Conservation (phyloP, 306 rosid species). For the barrel medic (Medicago truncatula) region DNA sequence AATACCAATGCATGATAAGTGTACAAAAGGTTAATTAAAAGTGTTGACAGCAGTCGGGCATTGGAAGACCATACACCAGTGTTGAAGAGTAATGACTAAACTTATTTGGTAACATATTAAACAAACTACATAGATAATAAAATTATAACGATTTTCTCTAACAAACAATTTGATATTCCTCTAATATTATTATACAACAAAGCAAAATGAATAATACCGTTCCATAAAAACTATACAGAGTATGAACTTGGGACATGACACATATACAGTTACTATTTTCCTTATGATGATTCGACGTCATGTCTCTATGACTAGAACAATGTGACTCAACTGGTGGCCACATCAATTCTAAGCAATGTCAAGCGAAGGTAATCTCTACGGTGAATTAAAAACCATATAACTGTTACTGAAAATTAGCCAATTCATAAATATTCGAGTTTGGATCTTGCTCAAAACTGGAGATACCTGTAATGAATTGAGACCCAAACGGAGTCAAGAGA, state of each 20-base stretch:
- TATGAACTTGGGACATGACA: neutral
- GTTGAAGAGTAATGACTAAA: slow-evolving; percentile 23
- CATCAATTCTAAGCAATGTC: neutral
- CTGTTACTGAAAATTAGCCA: too few relatives aligned
- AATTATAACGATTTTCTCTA: neutral
- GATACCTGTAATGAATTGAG: slow-evolving; percentile 76
- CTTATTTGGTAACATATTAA: slow-evolving; percentile 1
- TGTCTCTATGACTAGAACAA: too few relatives aligned
- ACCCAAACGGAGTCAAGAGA: slow-evolving; percentile 84
- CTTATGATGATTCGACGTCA: too few relatives aligned
- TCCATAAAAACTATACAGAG: slow-evolving; percentile 5
- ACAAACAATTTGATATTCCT: slow-evolving; percentile 72
- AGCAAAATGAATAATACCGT: slow-evolving; percentile 11
- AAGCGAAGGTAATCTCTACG: too few relatives aligned
- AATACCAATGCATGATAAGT: neutral
- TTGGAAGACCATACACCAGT: neutral
- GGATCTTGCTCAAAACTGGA: too few relatives aligned
- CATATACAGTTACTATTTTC: neutral
- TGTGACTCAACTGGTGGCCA: too few relatives aligned
- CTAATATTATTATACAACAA: slow-evolving; percentile 47
- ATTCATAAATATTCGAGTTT: too few relatives aligned
- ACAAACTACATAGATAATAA: neutral
- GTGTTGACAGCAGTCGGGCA: neutral
- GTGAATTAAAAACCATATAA: too few relatives aligned
- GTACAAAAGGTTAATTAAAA: neutral